Evolutionary conservation across 345 rosid species (phyloP), one percentile per base, ranked within the genome.

Genomic region (Salix purpurea): DNA sequence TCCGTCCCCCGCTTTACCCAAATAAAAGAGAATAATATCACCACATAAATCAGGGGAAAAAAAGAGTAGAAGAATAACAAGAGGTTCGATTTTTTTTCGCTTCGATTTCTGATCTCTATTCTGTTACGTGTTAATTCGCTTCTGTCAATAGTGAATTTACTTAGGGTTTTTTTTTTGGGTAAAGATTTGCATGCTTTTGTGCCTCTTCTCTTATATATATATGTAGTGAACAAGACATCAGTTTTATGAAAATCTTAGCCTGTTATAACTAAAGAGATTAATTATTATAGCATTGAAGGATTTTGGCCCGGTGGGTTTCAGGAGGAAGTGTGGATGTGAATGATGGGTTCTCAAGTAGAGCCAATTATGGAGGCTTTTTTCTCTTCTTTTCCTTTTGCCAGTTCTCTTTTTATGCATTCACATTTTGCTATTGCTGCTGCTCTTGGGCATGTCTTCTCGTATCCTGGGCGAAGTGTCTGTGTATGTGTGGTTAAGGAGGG

Each of bases 281-380:
- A 54, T 21, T 54, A 54, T 54, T 54, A 7, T 54, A 8, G 60
- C 23, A 54, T 54, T 54, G 60, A 54, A 21, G 60, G 60, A 19
- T 54, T 54, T 54, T 21, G 24, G 11, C 23, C 7, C 23, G 2
- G 23, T 54, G 12, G 60, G 60, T 54, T 54, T 54, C 60, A 21
- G 60, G 60, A 21, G 60, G 24, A 21, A 54, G 60, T 7, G 24
- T 54, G 60, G 67, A 69, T 44, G 74, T 82, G 37, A 76, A 76
- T 54, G 78, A 86, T 75, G 86, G 71, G 74, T 52, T 74, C 72
- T 42, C 82, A 74, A 79, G 77, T 79, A 23, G 84, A 76, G 67
- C 26, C 80, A 36, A 1, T 36, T 36, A 36, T 36, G 37, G 37
- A 36, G 37, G 37, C 7, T 5, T 36, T 36, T 36, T 36, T 36